phyloP scores from a whole-genome alignment of 768 basidiomycete genomes.

The Hortiboletus flavorubellus region DNA sequence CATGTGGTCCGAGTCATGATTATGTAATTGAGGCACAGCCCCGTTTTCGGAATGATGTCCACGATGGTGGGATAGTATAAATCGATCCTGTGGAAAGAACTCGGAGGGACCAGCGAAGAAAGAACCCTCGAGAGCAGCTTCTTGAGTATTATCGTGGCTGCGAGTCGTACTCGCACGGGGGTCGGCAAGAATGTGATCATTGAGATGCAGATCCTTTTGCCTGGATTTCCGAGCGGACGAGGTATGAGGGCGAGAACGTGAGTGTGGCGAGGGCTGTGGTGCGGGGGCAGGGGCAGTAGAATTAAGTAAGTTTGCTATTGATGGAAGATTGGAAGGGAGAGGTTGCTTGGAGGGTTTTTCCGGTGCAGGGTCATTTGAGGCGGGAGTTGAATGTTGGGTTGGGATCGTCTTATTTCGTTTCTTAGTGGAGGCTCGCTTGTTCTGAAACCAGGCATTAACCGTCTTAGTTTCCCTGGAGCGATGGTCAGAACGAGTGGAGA shows the following conservation, averaged over 20 bases:
- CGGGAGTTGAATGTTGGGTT: slow-evolving; percentile 31
- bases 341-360: slow-evolving; percentile 29
- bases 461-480: slow-evolving; percentile 73
- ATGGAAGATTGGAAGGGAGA: slow-evolving; percentile 29
- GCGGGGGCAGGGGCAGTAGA: slow-evolving; percentile 28
- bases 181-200: slow-evolving; percentile 26
- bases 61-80: slow-evolving; percentile 33
- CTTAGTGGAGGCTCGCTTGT: slow-evolving; percentile 80
- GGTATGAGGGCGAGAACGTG: slow-evolving; percentile 26
- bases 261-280: slow-evolving; percentile 20
- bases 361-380: slow-evolving; percentile 22
- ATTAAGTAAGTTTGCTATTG: slow-evolving; percentile 41
- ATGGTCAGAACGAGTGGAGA: slow-evolving; percentile 8
- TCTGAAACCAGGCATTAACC: slow-evolving; percentile 85
- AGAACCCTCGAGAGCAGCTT: slow-evolving; percentile 25
- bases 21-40: slow-evolving; percentile 27
- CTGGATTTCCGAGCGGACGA: slow-evolving; percentile 27
- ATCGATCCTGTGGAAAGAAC: slow-evolving; percentile 30
- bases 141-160: slow-evolving; percentile 10
- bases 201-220: slow-evolving; percentile 33
- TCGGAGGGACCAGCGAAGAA: slow-evolving; percentile 34
- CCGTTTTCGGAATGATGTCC: slow-evolving; percentile 24
- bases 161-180: slow-evolving; percentile 1
- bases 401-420: slow-evolving; percentile 52
- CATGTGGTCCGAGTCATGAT: slow-evolving; percentile 47